Conservation (phyloP, 768 basidiomycete species). For the Pleurotus ostreatus region DNA sequence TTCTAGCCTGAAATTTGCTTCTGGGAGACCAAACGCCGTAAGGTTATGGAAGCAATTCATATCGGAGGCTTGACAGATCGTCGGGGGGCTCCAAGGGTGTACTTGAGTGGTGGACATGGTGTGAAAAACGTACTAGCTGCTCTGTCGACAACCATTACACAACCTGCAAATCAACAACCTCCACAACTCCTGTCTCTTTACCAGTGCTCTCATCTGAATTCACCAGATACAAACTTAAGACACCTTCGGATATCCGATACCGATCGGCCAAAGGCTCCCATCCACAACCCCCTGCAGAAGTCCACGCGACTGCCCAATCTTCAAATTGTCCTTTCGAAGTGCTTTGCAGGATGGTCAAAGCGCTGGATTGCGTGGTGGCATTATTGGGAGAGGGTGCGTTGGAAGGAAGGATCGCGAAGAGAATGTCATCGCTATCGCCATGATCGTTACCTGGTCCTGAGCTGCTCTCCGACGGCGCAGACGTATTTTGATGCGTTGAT, state of each 20-base stretch:
- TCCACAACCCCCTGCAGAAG: conserved; percentile 22
- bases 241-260: conserved; percentile 25
- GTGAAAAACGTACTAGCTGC: too few relatives aligned
- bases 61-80: too few relatives aligned
- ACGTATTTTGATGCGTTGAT: not conserved
- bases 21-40: too few relatives aligned
- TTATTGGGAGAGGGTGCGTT: conserved; percentile 16
- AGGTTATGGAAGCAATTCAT: too few relatives aligned
- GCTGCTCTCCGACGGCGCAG: not conserved
- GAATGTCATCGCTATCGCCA: not conserved
- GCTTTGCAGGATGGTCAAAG: conserved; percentile 24
- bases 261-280: conserved; percentile 31
- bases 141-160: too few relatives aligned
- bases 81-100: too few relatives aligned
- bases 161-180: too few relatives aligned
- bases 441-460: too few relatives aligned
- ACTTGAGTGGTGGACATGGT: too few relatives aligned
- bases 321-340: conserved; percentile 25
- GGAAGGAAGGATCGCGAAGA: conserved; percentile 28
- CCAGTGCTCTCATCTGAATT: conserved; percentile 9
- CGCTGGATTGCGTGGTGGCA: conserved; percentile 20
- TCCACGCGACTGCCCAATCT: conserved; percentile 29
- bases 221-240: conserved; percentile 28
- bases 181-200: too few relatives aligned
- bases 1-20: too few relatives aligned